A percentile compares a stretch with the other conserved stretches of the same genome.
These are phyloP conservation scores for Dissophora ornata DNA, from an alignment of 192 early-diverging fungal species.

Conservation along the genomic window DNA sequence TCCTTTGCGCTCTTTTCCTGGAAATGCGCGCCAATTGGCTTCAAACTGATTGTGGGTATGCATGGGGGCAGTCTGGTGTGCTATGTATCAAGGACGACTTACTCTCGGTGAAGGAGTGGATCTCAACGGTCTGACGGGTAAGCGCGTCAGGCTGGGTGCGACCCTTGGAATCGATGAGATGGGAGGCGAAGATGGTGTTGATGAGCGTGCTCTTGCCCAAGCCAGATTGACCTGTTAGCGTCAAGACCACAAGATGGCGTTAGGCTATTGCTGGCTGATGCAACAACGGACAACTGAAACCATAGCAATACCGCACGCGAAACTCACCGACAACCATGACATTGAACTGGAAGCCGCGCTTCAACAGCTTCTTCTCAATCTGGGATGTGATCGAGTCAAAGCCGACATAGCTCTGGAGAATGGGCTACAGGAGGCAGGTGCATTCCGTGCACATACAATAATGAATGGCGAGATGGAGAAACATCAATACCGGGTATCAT, in stretches of 20 bases:
- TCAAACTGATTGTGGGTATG: too few species aligned
- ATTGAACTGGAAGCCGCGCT: conserved; percentile 98
- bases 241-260: not conserved
- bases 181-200: conserved; percentile 98
- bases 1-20: too few species aligned
- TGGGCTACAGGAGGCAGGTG: conserved; percentile 57
- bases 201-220: conserved; percentile 98
- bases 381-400: conserved; percentile 97
- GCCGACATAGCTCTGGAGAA: conserved; percentile 93
- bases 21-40: too few species aligned
- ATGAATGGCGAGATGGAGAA: not conserved
- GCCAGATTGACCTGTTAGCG: conserved; percentile 85
- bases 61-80: too few species aligned
- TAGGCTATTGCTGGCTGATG: not conserved
- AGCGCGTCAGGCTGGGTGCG: conserved; percentile 83
- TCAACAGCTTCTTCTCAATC: conserved; percentile 97
- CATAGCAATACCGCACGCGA: not conserved
- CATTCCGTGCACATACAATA: not conserved
- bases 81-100: conserved; percentile 30
- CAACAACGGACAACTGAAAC: too few species aligned
- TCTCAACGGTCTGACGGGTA: conserved; percentile 94
- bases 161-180: conserved; percentile 93
- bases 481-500: too few species aligned
- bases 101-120: conserved; percentile 91
- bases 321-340: conserved; percentile 94